phyloP scores from a whole-genome alignment of 2,329 filamentous ascomycete species.

The Fusarium buxicola region DNA sequence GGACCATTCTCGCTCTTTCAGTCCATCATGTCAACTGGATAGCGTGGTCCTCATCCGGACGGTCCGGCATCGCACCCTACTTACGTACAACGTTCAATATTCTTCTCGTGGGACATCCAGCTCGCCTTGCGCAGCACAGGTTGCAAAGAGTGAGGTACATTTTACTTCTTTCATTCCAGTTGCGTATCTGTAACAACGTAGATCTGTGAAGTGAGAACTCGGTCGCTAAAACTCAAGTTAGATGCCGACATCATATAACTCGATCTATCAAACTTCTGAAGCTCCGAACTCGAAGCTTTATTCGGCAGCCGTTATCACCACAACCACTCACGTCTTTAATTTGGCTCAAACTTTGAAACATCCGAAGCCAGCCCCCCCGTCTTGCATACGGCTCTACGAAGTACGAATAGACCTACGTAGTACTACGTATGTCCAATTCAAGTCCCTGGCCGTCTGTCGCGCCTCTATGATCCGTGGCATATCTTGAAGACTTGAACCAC shows the following conservation, averaged over 20 bases:
- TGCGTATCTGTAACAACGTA: not conserved
- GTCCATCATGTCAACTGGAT: constrained; percentile 33
- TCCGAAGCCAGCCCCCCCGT: constrained; percentile 26
- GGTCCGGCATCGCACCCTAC: constrained; percentile 36
- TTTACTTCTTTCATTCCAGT: not conserved
- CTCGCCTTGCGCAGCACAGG: not conserved
- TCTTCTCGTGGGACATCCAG: constrained; percentile 10
- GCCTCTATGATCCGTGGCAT: constrained; percentile 22
- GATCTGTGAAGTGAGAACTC: not conserved
- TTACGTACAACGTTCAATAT: constrained; percentile 20
- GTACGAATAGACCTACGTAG: too few relatives aligned
- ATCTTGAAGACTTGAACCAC: constrained; percentile 24
- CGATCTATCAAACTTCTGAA: constrained; percentile 13
- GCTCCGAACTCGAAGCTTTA: constrained; percentile 23
- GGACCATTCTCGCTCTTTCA: constrained; percentile 4
- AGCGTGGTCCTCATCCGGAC: constrained; percentile 29
- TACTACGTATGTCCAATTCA: too few relatives aligned
- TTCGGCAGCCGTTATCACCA: constrained; percentile 14
- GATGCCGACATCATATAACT: not conserved
- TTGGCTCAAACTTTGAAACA: constrained; percentile 21
- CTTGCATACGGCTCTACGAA: constrained; percentile 29
- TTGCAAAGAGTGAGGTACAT: not conserved
- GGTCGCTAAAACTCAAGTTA: not conserved
- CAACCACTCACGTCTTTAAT: constrained; percentile 20
- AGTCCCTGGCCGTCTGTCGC: constrained; percentile 6